Percentiles rank a stretch among this genome's conserved stretches.
Conservation (phyloP, 23 red algal species). For the Gracilaria caudata region DNA sequence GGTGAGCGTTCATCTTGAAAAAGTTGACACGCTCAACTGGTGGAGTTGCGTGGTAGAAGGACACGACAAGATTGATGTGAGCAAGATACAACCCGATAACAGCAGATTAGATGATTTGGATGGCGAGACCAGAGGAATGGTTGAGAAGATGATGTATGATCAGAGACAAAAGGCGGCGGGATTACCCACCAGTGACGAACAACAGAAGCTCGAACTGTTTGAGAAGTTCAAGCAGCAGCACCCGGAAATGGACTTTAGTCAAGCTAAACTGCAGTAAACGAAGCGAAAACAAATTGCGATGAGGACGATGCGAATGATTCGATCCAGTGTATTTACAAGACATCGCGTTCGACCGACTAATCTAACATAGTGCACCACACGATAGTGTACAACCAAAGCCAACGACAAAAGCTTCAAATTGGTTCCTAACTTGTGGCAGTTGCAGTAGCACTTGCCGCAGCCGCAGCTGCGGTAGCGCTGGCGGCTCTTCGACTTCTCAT, state of each 20-base stretch:
- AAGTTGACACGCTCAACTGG: constrained; percentile 78
- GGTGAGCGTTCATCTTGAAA: constrained; percentile 72
- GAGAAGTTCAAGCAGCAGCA: constrained; percentile 65
- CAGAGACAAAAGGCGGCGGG: constrained; percentile 78
- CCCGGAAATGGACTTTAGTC: constrained; percentile 75
- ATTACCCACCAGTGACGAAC: constrained; percentile 76
- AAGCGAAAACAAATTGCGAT: background rate
- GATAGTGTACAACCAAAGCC: background rate
- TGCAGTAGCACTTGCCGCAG: background rate
- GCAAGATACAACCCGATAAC: constrained; percentile 70
- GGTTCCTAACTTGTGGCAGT: background rate
- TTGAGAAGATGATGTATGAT: constrained; percentile 98
- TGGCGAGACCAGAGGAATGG: constrained; percentile 87
- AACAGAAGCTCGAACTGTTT: constrained; percentile 48
- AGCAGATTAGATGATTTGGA: constrained; percentile 81
- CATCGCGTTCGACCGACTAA: background rate
- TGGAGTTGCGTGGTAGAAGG: constrained; percentile 71
- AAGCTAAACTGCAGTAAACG: constrained; percentile 47
- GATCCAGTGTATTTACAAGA: constrained; percentile 13
- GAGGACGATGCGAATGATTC: background rate
- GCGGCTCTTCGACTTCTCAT: background rate
- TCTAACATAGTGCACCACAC: background rate
- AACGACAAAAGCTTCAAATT: background rate
- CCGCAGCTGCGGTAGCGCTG: background rate
- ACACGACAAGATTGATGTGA: constrained; percentile 67